Percentiles rank a stretch among this genome's conserved stretches.
phyloP scores from a whole-genome alignment of 1,139 yeast species.

The Protomyces lactucae-debilis region DNA sequence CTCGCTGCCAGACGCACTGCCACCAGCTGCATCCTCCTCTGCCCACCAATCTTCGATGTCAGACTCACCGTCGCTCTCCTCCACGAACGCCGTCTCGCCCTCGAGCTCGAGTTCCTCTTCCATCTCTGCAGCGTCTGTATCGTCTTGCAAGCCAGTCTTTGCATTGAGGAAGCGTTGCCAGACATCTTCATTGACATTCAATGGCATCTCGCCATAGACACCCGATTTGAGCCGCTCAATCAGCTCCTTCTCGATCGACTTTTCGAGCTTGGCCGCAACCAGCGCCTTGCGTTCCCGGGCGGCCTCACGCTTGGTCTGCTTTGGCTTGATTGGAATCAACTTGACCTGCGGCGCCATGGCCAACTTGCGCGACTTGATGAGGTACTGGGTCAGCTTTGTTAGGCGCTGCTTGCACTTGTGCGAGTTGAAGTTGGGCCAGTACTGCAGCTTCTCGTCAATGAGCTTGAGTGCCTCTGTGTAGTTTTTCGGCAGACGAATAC shows the following conservation, averaged over 20 bases:
- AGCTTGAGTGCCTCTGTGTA: constrained; percentile 82
- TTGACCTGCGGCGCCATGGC: constrained; percentile 89
- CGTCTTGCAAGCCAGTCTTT: constrained; percentile 58
- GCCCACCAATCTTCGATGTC: constrained; percentile 29
- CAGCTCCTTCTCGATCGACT: constrained; percentile 90
- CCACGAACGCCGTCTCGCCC: constrained; percentile 25
- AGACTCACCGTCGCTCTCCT: constrained; percentile 22
- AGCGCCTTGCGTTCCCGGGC: constrained; percentile 93
- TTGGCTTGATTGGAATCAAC: constrained; percentile 84
- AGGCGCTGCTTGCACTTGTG: constrained; percentile 95
- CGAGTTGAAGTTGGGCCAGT: constrained; percentile 88
- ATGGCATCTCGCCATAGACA: constrained; percentile 95
- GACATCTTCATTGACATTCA: constrained; percentile 89
- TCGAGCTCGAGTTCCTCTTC: constrained; percentile 47
- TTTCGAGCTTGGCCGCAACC: constrained; percentile 93
- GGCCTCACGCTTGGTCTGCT: constrained; percentile 89
- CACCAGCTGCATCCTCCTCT: not conserved
- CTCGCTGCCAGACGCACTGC: constrained; percentile 5
- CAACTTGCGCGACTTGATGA: constrained; percentile 89
- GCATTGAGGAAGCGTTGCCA: constrained; percentile 89
- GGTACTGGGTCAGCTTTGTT: constrained; percentile 90
- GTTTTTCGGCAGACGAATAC: constrained; percentile 81
- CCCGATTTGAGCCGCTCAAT: constrained; percentile 93
- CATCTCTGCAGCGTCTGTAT: constrained; percentile 59
- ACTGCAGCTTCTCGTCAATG: constrained; percentile 74